These are phyloP conservation scores for Phytophthora sojae DNA, from an alignment of 352 stramenopile genomes.

Conservation along the genomic window DNA sequence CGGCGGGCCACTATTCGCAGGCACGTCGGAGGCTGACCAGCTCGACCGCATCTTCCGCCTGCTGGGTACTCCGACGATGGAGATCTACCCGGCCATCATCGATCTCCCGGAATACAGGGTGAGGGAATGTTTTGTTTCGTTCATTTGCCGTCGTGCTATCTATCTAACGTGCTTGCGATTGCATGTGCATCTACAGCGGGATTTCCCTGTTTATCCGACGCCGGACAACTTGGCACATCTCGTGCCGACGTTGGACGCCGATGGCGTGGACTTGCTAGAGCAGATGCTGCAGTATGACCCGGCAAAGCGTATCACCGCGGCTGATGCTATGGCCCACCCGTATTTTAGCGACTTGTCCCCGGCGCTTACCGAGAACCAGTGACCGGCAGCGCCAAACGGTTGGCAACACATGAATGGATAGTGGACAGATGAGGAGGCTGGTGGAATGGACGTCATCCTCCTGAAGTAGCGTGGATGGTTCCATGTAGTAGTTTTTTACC, in stretches of 20 bases:
- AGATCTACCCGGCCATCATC: constrained; percentile 96
- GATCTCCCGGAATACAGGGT: constrained; percentile 97
- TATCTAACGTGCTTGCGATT: constrained; percentile 18
- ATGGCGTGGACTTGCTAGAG: constrained; percentile 94
- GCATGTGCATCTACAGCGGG: constrained; percentile 51
- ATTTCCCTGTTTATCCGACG: constrained; percentile 93
- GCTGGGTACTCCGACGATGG: constrained; percentile 94
- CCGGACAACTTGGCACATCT: constrained; percentile 90
- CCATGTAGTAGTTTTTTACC: constrained; percentile 32
- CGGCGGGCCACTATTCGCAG: constrained; percentile 94
- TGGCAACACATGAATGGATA: constrained; percentile 28
- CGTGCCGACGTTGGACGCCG: constrained; percentile 91
- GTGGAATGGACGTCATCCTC: constrained; percentile 19
- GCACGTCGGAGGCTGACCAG: constrained; percentile 97
- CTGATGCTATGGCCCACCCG: constrained; percentile 96
- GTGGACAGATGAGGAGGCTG: constrained; percentile 18
- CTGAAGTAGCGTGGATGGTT: constrained; percentile 25
- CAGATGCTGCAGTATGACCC: constrained; percentile 92
- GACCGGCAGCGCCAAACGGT: constrained; percentile 12
- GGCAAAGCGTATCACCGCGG: constrained; percentile 93
- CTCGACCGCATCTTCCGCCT: constrained; percentile 98
- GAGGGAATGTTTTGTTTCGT: constrained; percentile 20
- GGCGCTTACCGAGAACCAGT: constrained; percentile 69
- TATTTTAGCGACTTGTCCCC: constrained; percentile 97
- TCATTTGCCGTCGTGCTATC: background rate